phyloP scores from a whole-genome alignment of 179 eudicot genomes.

The Silene noctiflora region DNA sequence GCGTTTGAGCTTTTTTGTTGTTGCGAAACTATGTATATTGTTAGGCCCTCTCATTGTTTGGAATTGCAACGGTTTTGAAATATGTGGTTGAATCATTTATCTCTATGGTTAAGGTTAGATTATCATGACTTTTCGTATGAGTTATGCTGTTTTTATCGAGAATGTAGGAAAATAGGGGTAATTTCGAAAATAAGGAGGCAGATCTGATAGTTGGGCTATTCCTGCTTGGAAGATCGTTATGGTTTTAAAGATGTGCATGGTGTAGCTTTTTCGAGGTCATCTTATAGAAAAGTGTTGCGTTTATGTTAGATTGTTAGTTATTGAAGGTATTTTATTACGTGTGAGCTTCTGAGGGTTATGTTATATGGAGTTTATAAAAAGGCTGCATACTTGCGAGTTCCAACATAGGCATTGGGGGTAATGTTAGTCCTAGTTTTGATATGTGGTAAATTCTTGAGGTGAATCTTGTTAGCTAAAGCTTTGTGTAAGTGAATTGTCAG shows the following conservation, averaged over 20 bases:
- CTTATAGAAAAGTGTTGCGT: not conserved
- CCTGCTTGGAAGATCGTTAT: not conserved
- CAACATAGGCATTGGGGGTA: not conserved
- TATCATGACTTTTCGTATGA: too few species aligned
- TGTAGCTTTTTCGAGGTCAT: not conserved
- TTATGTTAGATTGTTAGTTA: not conserved
- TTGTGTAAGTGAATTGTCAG: not conserved
- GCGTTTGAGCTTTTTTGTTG: not conserved
- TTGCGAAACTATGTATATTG: not conserved
- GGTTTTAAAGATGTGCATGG: not conserved
- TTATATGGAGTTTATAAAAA: not conserved
- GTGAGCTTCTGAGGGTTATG: not conserved
- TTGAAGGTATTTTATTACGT: not conserved
- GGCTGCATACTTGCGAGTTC: not conserved
- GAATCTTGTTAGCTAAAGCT: not conserved
- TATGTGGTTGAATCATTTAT: too few species aligned
- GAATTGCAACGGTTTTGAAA: not conserved
- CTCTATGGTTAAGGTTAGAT: too few species aligned
- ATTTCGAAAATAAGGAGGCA: not conserved
- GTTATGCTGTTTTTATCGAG: too few species aligned
- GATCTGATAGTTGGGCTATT: not conserved
- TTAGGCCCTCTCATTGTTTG: not conserved
- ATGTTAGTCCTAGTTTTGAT: not conserved
- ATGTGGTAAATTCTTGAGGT: not conserved
- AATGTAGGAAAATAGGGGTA: not conserved